Evolutionary conservation across 768 basidiomycete species (phyloP), one percentile per base, ranked within the genome.

Genomic region (Nidularia pulvinata): DNA sequence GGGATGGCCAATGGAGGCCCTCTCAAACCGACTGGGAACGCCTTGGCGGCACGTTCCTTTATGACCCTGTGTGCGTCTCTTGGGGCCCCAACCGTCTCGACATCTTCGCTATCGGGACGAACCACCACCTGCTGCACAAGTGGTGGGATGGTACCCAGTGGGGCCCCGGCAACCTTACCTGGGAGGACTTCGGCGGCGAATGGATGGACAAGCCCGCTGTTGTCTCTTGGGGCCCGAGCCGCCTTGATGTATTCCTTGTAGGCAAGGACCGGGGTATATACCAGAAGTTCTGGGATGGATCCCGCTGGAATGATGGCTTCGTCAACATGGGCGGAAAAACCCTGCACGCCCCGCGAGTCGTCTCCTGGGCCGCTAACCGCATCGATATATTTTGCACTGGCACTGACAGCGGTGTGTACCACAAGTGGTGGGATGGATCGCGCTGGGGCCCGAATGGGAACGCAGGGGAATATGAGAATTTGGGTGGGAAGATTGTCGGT

Each of bases 21-120:
- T 37, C 36, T 4, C 44, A 14, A 10, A 52, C 44, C 19, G 51
- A 46, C 46, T 56, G 42, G 46, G 52, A 48, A 33, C 11, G 33
- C 33, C 48, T 49, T 6, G 57, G 46, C 25, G 57, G 57, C 5
- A 45, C 30, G 7, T 25, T 52, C 50, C n/a, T 46, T 32, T 49
- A 51, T 16, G 55, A 58, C 7, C 57, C 57, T n/a, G 55, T 44
- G 6, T 49, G 35, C 7, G 55, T 58, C n/a, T 33, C 57, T 13
- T 56, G 55, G 57, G 47, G 55, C 22, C 7, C 49, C 7, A 34
- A 52, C 50, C 56, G 58, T 33, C 52, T 59, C 35, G 58, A 59
- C 56, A 37, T 57, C 44, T 59, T 59, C 49, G 49, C 36, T 16
- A 55, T 54, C 33, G 56, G 56, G 16, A 55, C 44, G 34, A 53